phyloP scores from a whole-genome alignment of 2,329 filamentous ascomycete species.

The Hypoxylon sp. region DNA sequence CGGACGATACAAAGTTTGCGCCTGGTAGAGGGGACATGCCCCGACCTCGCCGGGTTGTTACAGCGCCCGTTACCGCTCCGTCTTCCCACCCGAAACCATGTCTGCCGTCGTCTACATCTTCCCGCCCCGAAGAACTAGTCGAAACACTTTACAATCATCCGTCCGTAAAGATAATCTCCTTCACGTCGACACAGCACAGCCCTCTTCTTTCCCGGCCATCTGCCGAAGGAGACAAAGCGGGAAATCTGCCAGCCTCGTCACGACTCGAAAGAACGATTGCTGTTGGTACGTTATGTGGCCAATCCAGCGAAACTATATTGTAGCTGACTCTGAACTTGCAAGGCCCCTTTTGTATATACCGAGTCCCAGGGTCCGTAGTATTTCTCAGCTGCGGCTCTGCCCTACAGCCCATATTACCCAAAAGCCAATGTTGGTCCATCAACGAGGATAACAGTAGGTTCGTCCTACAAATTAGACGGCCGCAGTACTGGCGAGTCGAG shows the following conservation, averaged over 20 bases:
- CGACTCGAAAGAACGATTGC: conserved; percentile 71
- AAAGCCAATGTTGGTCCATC: conserved; percentile 94
- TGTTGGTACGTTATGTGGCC: conserved; percentile 66
- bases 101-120: conserved; percentile 30
- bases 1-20: conserved; percentile 32
- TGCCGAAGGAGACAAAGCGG: conserved; percentile 51
- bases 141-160: conserved; percentile 82
- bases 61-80: conserved; percentile 52
- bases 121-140: conserved; percentile 56
- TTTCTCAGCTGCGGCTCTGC: conserved; percentile 88
- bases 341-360: conserved; percentile 84
- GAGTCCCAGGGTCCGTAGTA: conserved; percentile 84
- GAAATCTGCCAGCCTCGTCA: conserved; percentile 48
- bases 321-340: conserved; percentile 43
- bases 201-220: conserved; percentile 52
- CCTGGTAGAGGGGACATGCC: conserved; percentile 27
- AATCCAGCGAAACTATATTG: background rate
- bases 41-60: conserved; percentile 52
- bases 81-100: conserved; percentile 39
- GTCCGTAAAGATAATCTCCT: conserved; percentile 74
- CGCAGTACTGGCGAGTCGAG: conserved; percentile 92
- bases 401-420: conserved; percentile 86
- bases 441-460: conserved; percentile 84
- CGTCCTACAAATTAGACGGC: conserved; percentile 84
- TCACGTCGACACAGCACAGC: conserved; percentile 52